Percentiles rank a stretch among this genome's conserved stretches.
Evolutionary conservation across 2,329 filamentous ascomycete genomes (phyloP).

Genomic region (Aureobasidium sp.): DNA sequence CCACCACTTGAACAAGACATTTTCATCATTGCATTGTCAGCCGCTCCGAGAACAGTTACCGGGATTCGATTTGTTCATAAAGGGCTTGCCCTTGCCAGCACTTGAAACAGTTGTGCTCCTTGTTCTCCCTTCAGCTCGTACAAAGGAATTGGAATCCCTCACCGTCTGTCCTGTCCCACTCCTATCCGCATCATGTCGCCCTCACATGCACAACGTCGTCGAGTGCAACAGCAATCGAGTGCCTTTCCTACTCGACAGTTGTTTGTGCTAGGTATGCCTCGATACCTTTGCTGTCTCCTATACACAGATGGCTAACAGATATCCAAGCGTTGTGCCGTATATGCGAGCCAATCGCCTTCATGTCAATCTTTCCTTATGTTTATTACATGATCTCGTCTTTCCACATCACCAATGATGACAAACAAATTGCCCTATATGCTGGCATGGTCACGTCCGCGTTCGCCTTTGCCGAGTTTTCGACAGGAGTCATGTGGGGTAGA

Average conservation of each 20-base stretch:
- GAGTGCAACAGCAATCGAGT: constrained; percentile 18
- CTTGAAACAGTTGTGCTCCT: constrained; percentile 12
- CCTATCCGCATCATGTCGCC: not conserved
- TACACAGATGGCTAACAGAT: not conserved
- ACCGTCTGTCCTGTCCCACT: not conserved
- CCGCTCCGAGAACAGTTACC: not conserved
- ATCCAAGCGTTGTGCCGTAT: constrained; percentile 75
- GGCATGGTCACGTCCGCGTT: constrained; percentile 96
- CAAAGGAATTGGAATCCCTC: not conserved
- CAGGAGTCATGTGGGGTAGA: constrained; percentile 85
- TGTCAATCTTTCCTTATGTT: constrained; percentile 98
- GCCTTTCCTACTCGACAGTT: constrained; percentile 51
- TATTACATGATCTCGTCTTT: constrained; percentile 97
- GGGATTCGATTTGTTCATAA: constrained; percentile 5
- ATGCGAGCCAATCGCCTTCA: constrained; percentile 97
- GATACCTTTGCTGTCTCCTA: not conserved
- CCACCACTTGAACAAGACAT: not conserved
- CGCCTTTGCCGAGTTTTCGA: constrained; percentile 89
- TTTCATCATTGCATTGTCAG: constrained; percentile 11
- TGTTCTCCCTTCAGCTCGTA: not conserved
- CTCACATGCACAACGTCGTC: constrained; percentile 4
- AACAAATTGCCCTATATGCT: constrained; percentile 80
- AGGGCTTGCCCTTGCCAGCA: constrained; percentile 6
- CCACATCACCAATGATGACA: constrained; percentile 67
- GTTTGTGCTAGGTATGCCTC: constrained; percentile 43